A percentile compares a stretch with the other conserved stretches of the same genome.
phyloP scores from a whole-genome alignment of 164 flowering plant genomes.

The Euptelea pleiosperma region DNA sequence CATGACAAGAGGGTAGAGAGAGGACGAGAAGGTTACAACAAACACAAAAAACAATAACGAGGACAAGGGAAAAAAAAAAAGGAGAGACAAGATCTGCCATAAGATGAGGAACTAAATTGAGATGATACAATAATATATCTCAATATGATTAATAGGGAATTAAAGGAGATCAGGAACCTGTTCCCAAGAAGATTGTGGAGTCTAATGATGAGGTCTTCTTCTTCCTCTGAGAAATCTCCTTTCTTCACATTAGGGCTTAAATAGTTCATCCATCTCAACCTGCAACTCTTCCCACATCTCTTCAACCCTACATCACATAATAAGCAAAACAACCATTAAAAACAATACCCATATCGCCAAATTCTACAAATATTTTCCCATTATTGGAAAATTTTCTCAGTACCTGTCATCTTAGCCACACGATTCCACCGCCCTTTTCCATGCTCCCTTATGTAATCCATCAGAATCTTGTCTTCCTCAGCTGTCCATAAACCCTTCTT shows the following conservation, averaged over 20 bases:
- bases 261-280: slow-evolving; percentile 48
- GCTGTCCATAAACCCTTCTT: slow-evolving; percentile 46
- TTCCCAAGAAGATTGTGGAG: slow-evolving; percentile 61
- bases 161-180: slow-evolving; percentile 21
- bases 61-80: background rate
- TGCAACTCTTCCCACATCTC: slow-evolving; percentile 49
- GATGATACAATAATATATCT: too few relatives aligned
- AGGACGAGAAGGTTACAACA: too few relatives aligned
- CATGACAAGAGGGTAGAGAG: too few relatives aligned
- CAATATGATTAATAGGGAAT: too few relatives aligned
- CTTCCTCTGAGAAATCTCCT: slow-evolving; percentile 40
- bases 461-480: slow-evolving; percentile 47
- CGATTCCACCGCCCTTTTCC: slow-evolving; percentile 59
- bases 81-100: background rate
- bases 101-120: too few relatives aligned
- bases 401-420: slow-evolving; percentile 37
- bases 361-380: background rate
- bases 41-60: background rate
- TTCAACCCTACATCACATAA: slow-evolving; percentile 23
- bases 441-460: slow-evolving; percentile 42
- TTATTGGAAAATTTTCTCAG: background rate
- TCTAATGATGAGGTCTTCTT: slow-evolving; percentile 54
- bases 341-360: background rate
- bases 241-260: slow-evolving; percentile 36
- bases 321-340: background rate